Evolutionary conservation across 257 asterid genomes (phyloP), one percentile per base, ranked within the genome.

Genomic region (Primulina huaijiensis): DNA sequence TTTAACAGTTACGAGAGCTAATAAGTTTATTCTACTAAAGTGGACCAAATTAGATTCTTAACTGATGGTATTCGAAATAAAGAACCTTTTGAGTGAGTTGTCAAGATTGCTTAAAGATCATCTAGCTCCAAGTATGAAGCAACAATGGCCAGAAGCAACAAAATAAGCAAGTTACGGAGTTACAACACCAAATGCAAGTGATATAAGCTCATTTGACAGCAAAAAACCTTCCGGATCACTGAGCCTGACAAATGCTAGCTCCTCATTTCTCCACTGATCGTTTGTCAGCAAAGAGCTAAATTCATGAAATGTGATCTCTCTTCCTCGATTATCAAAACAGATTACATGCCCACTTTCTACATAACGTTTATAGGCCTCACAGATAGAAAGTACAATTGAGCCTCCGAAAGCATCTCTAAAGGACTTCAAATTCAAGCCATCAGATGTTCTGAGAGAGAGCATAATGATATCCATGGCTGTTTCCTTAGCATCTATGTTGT

Each of bases 221-320:
- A 94, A 64, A 72, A 91, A 93, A 50, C 97, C 96, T 75, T 90
- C 96, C 0, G 99, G 98, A 77, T 93, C 99, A 65, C 96, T 86
- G 7, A 90, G 84, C 29, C 95, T 81, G 60, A 93, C 82, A 79
- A 69, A 89, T 7, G 82, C 87, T 64, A 76, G 69, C 59, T 66
- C 79, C 73, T 83, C 82, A 31, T 65, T 46, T 65, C 71, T 69
- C 76, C 67, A 63, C 20, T 27, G 27, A 50, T 78, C 77, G 16
- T 76, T 76, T 0, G 76, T 64, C 8, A 78, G 65, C 50, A 75
- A 70, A 66, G 79, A 75, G 34, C 67, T 60, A 62, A 80, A 69
- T 72, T 83, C 90, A 76, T 83, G 87, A 5, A 68, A 74, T 29
- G 75, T 53, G 14, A 90, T 74, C 21, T 60, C 64, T 75, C 80